Evolutionary conservation across 257 asterid genomes (phyloP), one percentile per base, ranked within the genome.

Genomic region (Solanum paucissectum): DNA sequence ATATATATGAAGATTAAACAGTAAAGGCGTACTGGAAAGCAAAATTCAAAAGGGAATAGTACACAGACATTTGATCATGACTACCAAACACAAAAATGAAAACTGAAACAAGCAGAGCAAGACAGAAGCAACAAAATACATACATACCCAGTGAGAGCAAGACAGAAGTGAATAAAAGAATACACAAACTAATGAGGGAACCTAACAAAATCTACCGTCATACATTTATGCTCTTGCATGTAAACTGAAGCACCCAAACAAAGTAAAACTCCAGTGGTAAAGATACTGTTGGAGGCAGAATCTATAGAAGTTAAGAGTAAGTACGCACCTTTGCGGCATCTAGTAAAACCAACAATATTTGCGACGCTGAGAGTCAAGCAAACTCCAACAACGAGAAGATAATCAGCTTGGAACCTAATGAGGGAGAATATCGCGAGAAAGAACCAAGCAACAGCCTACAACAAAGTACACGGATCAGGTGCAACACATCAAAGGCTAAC

Each of bases 311-410:
- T 20, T 18, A 49, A 62, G 9, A 49, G 42, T 49, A 82, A 49
- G 69, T 76, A 87, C 92, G 64, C 87, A 96, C 99, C 99, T 96
- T 97, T 97, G 87, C 94, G 96, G 92, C 99, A 97, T 91, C 92
- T 95, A 40, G 99, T 97, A 92, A 97, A 97, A 92, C 98, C 99
- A 90, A 97, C 92, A 83, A 97, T 97, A 91, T 97, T 97, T 87
- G 99, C 99, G 87, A 94, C 81, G 89, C 99, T 92, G 89, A 97
- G 99, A 85, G 99, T 97, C 92, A 96, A 91, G 89, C 99, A 97
- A n/a, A 97, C 99, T 66, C 98, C 99, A 87, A 97, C 95, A 72
- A 97, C 99, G 23, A 97, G 98, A 87, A 96, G 96, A 92, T 93
- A 97, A 89, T 96, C 99, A 87, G 98, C 99, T 91, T 95, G 98